These are phyloP conservation scores for Fusarium aywerte DNA, from an alignment of 2,329 filamentous ascomycete species.

Conservation along the genomic window DNA sequence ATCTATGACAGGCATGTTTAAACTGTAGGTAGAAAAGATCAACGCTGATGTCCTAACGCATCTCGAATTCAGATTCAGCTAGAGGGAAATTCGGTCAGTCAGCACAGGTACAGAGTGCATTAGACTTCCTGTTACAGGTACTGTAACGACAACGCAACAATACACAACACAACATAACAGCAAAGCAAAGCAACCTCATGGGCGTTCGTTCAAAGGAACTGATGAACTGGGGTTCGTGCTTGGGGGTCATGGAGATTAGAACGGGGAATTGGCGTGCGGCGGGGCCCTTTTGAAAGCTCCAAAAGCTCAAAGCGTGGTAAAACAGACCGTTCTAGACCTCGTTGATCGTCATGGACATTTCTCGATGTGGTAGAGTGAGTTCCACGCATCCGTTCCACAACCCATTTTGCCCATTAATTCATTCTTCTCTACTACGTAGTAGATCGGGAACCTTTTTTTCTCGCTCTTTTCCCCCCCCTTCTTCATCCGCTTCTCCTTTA, in stretches of 20 bases:
- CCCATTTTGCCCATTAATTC: conserved; percentile 17
- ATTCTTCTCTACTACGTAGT: conserved; percentile 33
- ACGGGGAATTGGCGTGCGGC: conserved; percentile 38
- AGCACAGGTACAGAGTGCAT: background rate
- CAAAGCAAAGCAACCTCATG: conserved; percentile 1
- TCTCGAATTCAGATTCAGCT: conserved; percentile 10
- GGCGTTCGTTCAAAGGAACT: conserved; percentile 7
- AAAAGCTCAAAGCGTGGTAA: conserved; percentile 16
- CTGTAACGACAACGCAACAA: background rate
- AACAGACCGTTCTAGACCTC: conserved; percentile 44
- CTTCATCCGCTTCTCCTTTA: background rate
- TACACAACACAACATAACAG: background rate
- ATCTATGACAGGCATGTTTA: conserved; percentile 24
- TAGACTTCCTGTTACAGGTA: too few species aligned
- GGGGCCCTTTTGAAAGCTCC: conserved; percentile 5
- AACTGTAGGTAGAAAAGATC: conserved; percentile 32
- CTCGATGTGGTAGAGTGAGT: conserved; percentile 39
- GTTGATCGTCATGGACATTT: conserved; percentile 43
- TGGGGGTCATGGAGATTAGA: conserved; percentile 33
- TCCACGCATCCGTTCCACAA: conserved; percentile 40
- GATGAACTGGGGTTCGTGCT: conserved; percentile 14
- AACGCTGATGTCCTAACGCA: conserved; percentile 5
- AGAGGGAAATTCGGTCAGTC: background rate
- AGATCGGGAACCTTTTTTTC: conserved; percentile 34
- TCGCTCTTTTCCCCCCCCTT: background rate